phyloP scores from a whole-genome alignment of 179 eudicot genomes.

The Drosera spatulata region DNA sequence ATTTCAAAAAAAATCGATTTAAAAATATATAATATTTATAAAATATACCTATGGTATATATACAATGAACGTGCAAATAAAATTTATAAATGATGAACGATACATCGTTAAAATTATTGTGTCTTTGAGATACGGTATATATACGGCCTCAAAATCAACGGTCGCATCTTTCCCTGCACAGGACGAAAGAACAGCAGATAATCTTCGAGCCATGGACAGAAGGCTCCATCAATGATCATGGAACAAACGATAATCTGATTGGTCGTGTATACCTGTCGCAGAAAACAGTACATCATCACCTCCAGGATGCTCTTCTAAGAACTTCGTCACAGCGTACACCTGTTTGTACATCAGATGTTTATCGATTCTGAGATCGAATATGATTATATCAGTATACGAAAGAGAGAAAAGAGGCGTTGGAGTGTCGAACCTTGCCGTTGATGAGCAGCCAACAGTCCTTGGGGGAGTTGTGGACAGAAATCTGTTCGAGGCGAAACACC shows the following conservation, averaged over 20 bases:
- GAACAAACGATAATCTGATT: no score
- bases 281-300: slow-evolving; percentile 6
- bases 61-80: no score
- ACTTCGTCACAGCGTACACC: slow-evolving; percentile 10
- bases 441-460: slow-evolving; percentile 9
- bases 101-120: no score
- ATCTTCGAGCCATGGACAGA: no score
- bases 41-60: no score
- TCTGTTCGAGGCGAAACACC: background rate
- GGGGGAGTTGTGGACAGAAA: slow-evolving; percentile 4
- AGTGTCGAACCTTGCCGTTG: slow-evolving; percentile 1
- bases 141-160: slow-evolving; percentile 67
- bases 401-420: background rate
- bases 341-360: background rate
- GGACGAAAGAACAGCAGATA: background rate
- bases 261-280: background rate
- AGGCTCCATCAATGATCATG: no score
- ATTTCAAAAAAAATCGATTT: no score
- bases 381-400: background rate
- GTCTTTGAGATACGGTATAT: no score
- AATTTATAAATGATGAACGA: no score
- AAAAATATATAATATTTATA: no score
- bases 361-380: background rate
- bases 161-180: slow-evolving; percentile 80
- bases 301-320: slow-evolving; percentile 9